phyloP scores from a whole-genome alignment of 306 rosid species.

The Cucumis sativus region Cucumber_9930_V3 NC_026659.2:27646501-27647000 shows the following conservation, averaged over 20 bases:
- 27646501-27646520: slow-evolving; percentile 39
- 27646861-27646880: no score
- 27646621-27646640: slow-evolving; percentile 14
- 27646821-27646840: not conserved
- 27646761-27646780: not conserved
- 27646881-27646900: no score
- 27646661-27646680: slow-evolving; percentile 1
- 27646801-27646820: not conserved
- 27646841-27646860: no score
- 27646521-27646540: slow-evolving; percentile 31
- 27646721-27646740: not conserved
- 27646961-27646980: no score
- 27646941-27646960: no score
- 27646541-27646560: slow-evolving; percentile 43
- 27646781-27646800: not conserved
- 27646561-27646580: slow-evolving; percentile 38
- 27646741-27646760: not conserved
- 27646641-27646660: not conserved
- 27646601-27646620: slow-evolving; percentile 61
- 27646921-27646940: no score
- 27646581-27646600: slow-evolving; percentile 32
- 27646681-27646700: not conserved
- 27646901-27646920: no score
- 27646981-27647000: no score
- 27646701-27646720: not conserved